Evolutionary conservation across 2,329 filamentous ascomycete species (phyloP), one percentile per base, ranked within the genome.

Genomic region (Ceratocystis variospora): DNA sequence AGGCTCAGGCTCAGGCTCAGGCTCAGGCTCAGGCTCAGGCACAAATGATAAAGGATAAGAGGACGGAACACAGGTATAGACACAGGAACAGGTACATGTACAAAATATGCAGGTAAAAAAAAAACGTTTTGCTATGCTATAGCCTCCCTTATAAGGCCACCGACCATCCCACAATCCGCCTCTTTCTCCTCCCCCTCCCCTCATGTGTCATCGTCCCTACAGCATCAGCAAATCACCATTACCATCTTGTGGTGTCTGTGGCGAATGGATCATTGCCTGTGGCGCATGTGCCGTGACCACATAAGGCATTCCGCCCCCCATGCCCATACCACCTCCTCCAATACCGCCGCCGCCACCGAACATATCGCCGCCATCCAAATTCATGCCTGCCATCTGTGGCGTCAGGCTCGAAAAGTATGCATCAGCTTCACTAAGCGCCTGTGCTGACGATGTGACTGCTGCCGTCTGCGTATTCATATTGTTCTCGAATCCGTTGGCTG

Each of bases 401-500:
- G 87, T 86, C n/a, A 91, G 80, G 57, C 85, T 87, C 17, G 88
- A 86, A 75, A 96, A 97, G 76, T 96, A 96, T 17, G 87, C 85
- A 72, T 96, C 93, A 8, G 92, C 93, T 65, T 94, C 91, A 72
- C 82, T 88, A 45, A 95, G 85, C 1, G 90, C 90, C 31, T 85
- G 83, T 2, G 84, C 80, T 48, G 65, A 62, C 59, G 63, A 41
- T 28, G 41, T 44, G 45, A 57, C 46, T 15, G 33, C 48, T 17
- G 64, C 28, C 46, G 37, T 50, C 28, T 50, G 57, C 44, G 59
- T 37, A 31, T 45, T 28, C 63, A 61, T 17, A 15, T 44, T n/a
- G 61, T 31, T 41, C 37, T 41, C 25, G 37, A 50, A n/a, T 10
- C 53, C 25, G 66, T 61, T 12, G 48, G n/a, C 31, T 10, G 53